Evolutionary conservation across 2,329 filamentous ascomycete genomes (phyloP), one percentile per base, ranked within the genome.

Genomic region (Mariannaea sp.): DNA sequence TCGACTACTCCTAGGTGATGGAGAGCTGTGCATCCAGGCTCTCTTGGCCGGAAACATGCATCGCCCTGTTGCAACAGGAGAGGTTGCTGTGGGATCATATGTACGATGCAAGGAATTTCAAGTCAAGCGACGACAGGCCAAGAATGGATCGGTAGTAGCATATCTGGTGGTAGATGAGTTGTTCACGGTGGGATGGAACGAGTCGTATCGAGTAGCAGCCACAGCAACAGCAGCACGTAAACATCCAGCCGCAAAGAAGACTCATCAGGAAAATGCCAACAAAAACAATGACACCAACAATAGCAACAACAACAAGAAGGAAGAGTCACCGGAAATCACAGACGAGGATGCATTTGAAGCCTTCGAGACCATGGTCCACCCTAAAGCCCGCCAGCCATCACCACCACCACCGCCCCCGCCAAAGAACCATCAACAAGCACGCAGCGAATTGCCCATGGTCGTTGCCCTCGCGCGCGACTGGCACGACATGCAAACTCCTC

Each of bases 1-100:
- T 1, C 72, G 80, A 2, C 58, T 84, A 9, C 48, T 83, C 0
- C 73, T 84, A 0, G 77, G 80, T 30, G 81, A 84, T 57, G 80
- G 80, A 1, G 71, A 77, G 59, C 65, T 82, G 3, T 82, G 78
- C 57, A 73, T 84, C n/a, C 80, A 84, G 63, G 79, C 79, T 0
- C 65, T 84, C 7, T 64, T 83, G 35, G 66, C 68, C 6, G 68
- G 73, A 1, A 73, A 73, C 40, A 72, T 79, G 67, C 79, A 83
- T 44, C 71, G 73, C 4, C 73, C 80, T n/a, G 70, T 81, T 7
- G 73, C 80, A 33, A 65, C 63, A 1, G 75, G 73, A 2, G 72
- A 76, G n/a, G 60, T 83, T 29, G 68, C 67, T 4, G 69, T 77
- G 9, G 81, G 81, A 1, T 75, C 74, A 35, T 81, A 81, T 59